Percentiles rank a stretch among this genome's conserved stretches.
phyloP scores from a whole-genome alignment of 78 protist genomes.

The Dictyostelium firmibasis region DNA sequence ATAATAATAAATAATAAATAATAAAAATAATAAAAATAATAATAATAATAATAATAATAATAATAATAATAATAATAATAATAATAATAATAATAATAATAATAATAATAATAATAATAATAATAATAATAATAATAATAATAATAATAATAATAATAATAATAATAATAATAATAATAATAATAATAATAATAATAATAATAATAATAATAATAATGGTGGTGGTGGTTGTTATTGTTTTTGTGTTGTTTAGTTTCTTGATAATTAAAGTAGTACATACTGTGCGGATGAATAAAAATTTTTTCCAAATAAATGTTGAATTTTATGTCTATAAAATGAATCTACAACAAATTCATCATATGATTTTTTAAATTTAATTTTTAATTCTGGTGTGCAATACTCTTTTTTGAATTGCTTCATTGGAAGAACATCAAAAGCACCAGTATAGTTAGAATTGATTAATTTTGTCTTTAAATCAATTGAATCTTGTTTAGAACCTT shows the following conservation, averaged over 20 bases:
- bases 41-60: too few relatives aligned
- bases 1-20: too few relatives aligned
- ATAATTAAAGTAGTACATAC: not conserved
- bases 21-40: not conserved
- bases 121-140: too few relatives aligned
- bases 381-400: not conserved
- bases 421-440: not conserved
- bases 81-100: too few relatives aligned
- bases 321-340: not conserved
- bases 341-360: slow-evolving; percentile 13
- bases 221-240: too few relatives aligned
- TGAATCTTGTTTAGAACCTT: not conserved
- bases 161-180: too few relatives aligned
- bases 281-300: not conserved
- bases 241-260: too few relatives aligned
- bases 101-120: too few relatives aligned
- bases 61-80: too few relatives aligned
- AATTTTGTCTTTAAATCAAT: not conserved
- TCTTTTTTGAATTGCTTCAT: not conserved
- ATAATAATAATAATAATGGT: not conserved
- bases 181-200: not conserved
- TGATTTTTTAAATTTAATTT: not conserved
- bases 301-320: not conserved
- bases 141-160: too few relatives aligned
- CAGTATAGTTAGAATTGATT: not conserved